Base-by-base conservation (phyloP, 2,329 filamentous ascomycete genomes). In the Aureobasidium sp. region DNA sequence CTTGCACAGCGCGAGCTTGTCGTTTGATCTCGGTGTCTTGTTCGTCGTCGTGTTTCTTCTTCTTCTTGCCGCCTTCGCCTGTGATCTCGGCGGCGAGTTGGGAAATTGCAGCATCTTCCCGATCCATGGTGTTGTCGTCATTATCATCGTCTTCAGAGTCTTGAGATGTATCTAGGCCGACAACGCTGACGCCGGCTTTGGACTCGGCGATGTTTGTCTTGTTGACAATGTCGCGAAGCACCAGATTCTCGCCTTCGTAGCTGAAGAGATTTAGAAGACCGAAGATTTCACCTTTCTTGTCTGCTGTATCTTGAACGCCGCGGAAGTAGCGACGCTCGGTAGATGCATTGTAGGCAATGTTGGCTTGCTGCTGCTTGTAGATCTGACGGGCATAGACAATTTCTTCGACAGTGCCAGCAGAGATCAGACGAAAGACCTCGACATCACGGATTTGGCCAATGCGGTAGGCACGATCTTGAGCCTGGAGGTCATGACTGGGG, bases 301-400 rank as follows among this genome's bases (percentile, higher is more conserved):
- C 84, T 27, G 84, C 85, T 67, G 90, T 85, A 65, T 95, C 88
- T 75, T 97, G 93, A 0, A 97, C 90, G 44, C 94, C 94, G 67
- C 88, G 91, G 78, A 99, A 99, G 74, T 99, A 99, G 1, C 94
- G 86, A 3, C 94, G 86, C 74, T 99, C 94, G 5, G 87, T 88
- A 0, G 90, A 95, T 0, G 94, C 94, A 37, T 87, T 95, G 74
- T 99, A 97, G 0, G 90, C 94, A 63, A 99, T 97, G 70, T 97
- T 97, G 29, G 94, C 93, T 76, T 97, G 94, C 70, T 99, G 94
- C 71, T 99, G 94, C 74, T 99, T 99, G 81, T 99, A 99, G 42
- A 99, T 94, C 70, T 99, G 94, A 7, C 94, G 84, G 0, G 93
- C 94, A 69, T 99, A 99, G 8, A 97, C 91, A 60, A 97, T 94